Evolutionary conservation across 2,329 filamentous ascomycete species (phyloP).

Genomic region (Colletotrichum abscissum): DNA sequence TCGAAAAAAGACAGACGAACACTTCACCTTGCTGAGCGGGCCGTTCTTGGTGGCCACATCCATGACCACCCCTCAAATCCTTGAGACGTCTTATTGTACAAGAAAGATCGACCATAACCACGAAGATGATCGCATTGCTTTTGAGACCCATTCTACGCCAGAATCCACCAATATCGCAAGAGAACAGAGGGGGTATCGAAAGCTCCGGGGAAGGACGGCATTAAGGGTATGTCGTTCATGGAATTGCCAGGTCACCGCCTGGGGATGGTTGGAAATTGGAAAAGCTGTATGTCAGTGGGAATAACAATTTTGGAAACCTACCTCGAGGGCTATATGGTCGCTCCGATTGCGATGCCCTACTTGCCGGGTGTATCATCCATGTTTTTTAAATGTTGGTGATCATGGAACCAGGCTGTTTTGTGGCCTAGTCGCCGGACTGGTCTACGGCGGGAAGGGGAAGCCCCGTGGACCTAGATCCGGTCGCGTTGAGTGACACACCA

Average conservation of each 20-base stretch:
- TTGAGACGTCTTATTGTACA: conserved; percentile 20
- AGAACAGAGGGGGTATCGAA: conserved; percentile 32
- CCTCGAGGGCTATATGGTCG: conserved; percentile 16
- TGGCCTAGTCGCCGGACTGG: neutral
- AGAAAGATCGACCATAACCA: conserved; percentile 7
- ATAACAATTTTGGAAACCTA: conserved; percentile 24
- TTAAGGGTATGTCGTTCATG: neutral
- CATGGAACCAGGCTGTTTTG: too few species aligned
- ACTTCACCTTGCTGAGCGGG: conserved; percentile 10
- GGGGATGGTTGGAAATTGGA: neutral
- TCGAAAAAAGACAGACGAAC: neutral
- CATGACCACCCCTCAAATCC: neutral
- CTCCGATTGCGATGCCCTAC: neutral
- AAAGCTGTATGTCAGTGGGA: conserved; percentile 30
- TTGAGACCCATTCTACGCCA: conserved; percentile 24
- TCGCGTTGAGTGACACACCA: neutral
- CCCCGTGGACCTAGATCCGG: conserved; percentile 12
- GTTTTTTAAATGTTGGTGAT: neutral
- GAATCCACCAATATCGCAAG: conserved; percentile 31
- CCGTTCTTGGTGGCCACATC: neutral
- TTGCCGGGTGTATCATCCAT: neutral
- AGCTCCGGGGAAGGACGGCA: conserved; percentile 10
- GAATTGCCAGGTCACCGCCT: conserved; percentile 2
- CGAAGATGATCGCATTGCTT: conserved; percentile 1
- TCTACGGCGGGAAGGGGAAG: neutral